Conservation (phyloP, 192 early-diverging fungal species). For the Coemansia guatemalensis region DNA sequence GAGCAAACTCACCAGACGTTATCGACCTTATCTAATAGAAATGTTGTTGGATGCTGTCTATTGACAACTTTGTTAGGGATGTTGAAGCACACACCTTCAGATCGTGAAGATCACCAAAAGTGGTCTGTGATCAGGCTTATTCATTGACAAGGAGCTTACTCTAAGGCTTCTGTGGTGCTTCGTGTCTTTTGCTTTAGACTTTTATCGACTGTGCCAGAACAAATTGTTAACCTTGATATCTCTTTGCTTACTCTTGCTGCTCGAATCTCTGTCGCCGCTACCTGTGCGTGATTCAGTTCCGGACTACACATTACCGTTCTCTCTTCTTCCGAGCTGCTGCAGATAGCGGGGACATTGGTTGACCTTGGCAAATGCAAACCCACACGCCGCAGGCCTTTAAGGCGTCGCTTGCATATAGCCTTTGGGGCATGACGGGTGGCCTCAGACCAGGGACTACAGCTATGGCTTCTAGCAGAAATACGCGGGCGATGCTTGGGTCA, state of each 20-base stretch:
- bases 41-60: not conserved
- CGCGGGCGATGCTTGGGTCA: conserved; percentile 1
- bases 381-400: conserved; percentile 8
- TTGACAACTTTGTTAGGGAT: not conserved
- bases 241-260: not conserved
- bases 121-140: too few species aligned
- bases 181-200: not conserved
- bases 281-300: not conserved
- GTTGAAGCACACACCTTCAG: too few species aligned
- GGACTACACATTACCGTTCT: not conserved
- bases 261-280: not conserved
- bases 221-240: not conserved
- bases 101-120: too few species aligned
- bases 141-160: too few species aligned
- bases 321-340: not conserved
- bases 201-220: not conserved
- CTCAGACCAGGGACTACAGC: conserved; percentile 6
- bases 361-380: conserved; percentile 25
- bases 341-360: conserved; percentile 1
- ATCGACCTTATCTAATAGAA: not conserved
- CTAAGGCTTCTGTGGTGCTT: not conserved
- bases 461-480: not conserved
- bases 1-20: too few species aligned
- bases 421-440: conserved; percentile 3
- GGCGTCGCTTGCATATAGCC: conserved; percentile 9